Evolutionary conservation across 371 early-diverging fungal genomes (phyloP), one percentile per base, ranked within the genome.

Genomic region (Mortierella sp.): DNA sequence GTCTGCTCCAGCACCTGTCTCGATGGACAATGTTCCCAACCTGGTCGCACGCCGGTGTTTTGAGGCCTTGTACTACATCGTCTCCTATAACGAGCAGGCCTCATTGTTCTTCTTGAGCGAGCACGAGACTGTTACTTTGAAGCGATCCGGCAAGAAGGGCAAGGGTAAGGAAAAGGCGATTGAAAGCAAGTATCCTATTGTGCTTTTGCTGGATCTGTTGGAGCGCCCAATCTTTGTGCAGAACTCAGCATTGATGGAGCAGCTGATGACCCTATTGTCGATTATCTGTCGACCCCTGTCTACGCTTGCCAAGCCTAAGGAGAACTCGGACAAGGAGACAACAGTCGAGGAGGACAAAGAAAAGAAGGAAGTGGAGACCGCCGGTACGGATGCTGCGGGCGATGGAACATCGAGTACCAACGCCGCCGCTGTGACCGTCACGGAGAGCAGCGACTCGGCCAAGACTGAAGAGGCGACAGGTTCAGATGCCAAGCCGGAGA

Each of bases 1-100:
- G 16, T 68, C 88, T 6, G 75, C 88, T 1, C 74, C 88, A 19
- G 78, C 84, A 42, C 74, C 86, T 7, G 79, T 86, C 4, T 78
- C 84, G 6, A 84, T 84, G 21, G 93, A 92, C 57, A 92, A 89
- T 77, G 92, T 94, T 0, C 97, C 98, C 0, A 97, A 96, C 72
- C 87, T 97, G 44, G 95, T 97, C 7, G 94, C 97, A 0, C 96
- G 96, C 78, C 92, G 98, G 31, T 96, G 96, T 79, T 89, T 99
- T 45, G 98, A 98, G 74, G 91, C 95, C 0, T 89, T 99, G 70
- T 92, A 93, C 47, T 92, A 94, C 72, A 91, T 97, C 48, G 94
- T 96, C 2, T 89, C 89, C 11, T 92, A 86, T 76, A 97, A 96
- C 75, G 91, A 92, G 4, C 92, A 92, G 57, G 91, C 95, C 0